These are phyloP conservation scores for Ophiostoma sp. DNA, from an alignment of 2,329 filamentous ascomycete species.

Conservation along the genomic window DNA sequence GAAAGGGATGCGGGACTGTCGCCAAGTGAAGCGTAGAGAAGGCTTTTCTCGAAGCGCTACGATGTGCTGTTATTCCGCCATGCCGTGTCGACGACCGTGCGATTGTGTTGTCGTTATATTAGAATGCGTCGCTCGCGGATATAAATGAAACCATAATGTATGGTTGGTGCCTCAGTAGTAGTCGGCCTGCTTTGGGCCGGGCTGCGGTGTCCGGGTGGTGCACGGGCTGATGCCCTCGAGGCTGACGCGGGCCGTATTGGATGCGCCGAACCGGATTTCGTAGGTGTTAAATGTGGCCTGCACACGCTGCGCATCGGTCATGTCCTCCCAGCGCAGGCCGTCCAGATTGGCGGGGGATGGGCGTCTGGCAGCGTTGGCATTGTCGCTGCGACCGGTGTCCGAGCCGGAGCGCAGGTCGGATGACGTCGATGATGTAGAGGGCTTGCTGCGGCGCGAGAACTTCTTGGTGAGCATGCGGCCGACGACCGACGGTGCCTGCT, in stretches of 20 bases:
- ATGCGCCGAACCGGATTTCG: constrained; percentile 42
- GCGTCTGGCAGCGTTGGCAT: neutral
- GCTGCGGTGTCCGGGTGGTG: constrained; percentile 34
- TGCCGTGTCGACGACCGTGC: too few relatives aligned
- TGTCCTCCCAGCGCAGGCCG: constrained; percentile 11
- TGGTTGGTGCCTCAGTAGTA: neutral
- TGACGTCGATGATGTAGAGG: constrained; percentile 4
- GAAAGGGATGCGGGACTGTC: too few relatives aligned
- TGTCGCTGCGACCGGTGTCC: too few relatives aligned
- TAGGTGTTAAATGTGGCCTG: constrained; percentile 45
- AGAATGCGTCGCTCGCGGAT: too few relatives aligned
- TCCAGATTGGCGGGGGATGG: neutral
- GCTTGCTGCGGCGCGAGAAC: constrained; percentile 22
- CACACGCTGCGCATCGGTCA: constrained; percentile 35
- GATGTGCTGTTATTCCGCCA: too few relatives aligned
- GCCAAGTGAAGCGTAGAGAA: too few relatives aligned
- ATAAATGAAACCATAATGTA: too few relatives aligned
- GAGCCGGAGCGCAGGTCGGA: constrained; percentile 16
- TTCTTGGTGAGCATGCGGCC: constrained; percentile 19
- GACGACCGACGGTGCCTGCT: neutral
- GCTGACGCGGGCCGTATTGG: constrained; percentile 25
- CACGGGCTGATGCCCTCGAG: constrained; percentile 40
- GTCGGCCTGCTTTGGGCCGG: neutral
- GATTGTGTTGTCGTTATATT: too few relatives aligned
- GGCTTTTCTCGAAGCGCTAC: too few relatives aligned